phyloP scores from a whole-genome alignment of 2,329 filamentous ascomycete genomes.

The Neophaeococcomyces aloes region DNA sequence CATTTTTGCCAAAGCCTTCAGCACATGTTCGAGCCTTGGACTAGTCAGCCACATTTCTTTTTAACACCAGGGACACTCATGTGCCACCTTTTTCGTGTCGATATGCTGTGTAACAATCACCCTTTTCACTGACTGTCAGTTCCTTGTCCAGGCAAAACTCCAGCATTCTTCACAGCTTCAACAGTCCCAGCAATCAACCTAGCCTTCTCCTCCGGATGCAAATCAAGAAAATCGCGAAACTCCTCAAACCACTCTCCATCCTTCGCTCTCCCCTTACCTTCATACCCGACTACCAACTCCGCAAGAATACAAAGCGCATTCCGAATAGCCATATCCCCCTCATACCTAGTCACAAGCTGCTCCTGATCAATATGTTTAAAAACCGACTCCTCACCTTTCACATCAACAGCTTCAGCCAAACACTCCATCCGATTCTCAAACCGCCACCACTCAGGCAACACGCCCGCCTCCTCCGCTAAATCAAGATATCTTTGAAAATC shows the following conservation, averaged over 20 bases:
- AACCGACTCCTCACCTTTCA: slow-evolving; percentile 16
- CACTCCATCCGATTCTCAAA: slow-evolving; percentile 21
- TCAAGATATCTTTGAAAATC: slow-evolving; percentile 33
- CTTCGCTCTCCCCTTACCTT: slow-evolving; percentile 19
- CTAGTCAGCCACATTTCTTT: too few species aligned
- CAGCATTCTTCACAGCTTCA: slow-evolving; percentile 15
- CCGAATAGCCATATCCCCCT: slow-evolving; percentile 17
- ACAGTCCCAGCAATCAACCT: slow-evolving; percentile 18
- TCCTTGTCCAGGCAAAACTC: slow-evolving; percentile 1
- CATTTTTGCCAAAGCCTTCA: too few species aligned
- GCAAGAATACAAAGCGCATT: slow-evolving; percentile 18
- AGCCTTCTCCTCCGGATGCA: slow-evolving; percentile 24
- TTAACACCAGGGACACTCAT: too few species aligned
- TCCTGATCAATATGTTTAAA: slow-evolving; percentile 19
- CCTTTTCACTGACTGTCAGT: too few species aligned
- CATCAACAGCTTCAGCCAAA: slow-evolving; percentile 15
- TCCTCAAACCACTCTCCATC: slow-evolving; percentile 31
- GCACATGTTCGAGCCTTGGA: too few species aligned
- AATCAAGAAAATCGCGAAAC: slow-evolving; percentile 23
- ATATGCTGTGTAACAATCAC: too few species aligned
- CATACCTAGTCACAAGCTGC: slow-evolving; percentile 18
- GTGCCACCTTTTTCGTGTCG: too few species aligned
- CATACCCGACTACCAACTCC: slow-evolving; percentile 21
- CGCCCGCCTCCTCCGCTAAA: slow-evolving; percentile 18
- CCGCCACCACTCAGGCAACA: slow-evolving; percentile 31